Conservation (phyloP, 2,329 filamentous ascomycete genomes). For the Whalleya microplaca region DNA sequence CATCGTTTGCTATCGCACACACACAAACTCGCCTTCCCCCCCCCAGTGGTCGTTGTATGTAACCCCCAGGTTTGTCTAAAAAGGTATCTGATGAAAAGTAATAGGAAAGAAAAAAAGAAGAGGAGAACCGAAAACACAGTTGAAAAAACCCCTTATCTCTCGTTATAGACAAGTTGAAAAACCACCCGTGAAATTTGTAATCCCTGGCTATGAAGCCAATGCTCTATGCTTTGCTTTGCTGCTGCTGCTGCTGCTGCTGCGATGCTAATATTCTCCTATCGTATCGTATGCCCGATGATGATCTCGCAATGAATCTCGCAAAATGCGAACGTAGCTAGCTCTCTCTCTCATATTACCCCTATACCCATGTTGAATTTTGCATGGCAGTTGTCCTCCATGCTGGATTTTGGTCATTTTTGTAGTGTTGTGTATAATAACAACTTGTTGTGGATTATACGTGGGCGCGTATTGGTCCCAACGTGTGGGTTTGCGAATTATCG, state of each 20-base stretch:
- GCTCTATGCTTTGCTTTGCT: slow-evolving; percentile 34
- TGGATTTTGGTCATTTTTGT: slow-evolving; percentile 11
- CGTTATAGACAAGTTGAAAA: slow-evolving; percentile 18
- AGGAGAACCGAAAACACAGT: slow-evolving; percentile 17
- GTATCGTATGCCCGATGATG: slow-evolving; percentile 4
- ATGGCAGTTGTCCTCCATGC: slow-evolving; percentile 1
- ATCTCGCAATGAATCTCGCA: slow-evolving; percentile 7
- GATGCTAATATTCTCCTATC: slow-evolving; percentile 3
- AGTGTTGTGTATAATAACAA: slow-evolving; percentile 21
- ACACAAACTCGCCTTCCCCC: too few species aligned
- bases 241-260: slow-evolving; percentile 3
- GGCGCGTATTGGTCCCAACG: slow-evolving; percentile 3
- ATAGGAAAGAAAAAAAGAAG: neutral
- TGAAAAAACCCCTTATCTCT: slow-evolving; percentile 17
- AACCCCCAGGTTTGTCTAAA: slow-evolving; percentile 31
- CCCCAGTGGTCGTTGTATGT: too few species aligned
- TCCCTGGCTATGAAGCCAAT: slow-evolving; percentile 34
- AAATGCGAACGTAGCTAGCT: slow-evolving; percentile 2
- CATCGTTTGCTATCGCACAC: slow-evolving; percentile 5
- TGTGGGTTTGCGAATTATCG: slow-evolving; percentile 16
- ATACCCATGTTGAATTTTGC: slow-evolving; percentile 6
- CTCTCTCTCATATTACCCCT: slow-evolving; percentile 12
- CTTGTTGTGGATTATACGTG: slow-evolving; percentile 4
- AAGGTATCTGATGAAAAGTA: slow-evolving; percentile 28
- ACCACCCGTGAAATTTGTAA: slow-evolving; percentile 17